Base-by-base conservation (phyloP, 2,329 filamentous ascomycete genomes). In the Elsinoe necatrix region DNA sequence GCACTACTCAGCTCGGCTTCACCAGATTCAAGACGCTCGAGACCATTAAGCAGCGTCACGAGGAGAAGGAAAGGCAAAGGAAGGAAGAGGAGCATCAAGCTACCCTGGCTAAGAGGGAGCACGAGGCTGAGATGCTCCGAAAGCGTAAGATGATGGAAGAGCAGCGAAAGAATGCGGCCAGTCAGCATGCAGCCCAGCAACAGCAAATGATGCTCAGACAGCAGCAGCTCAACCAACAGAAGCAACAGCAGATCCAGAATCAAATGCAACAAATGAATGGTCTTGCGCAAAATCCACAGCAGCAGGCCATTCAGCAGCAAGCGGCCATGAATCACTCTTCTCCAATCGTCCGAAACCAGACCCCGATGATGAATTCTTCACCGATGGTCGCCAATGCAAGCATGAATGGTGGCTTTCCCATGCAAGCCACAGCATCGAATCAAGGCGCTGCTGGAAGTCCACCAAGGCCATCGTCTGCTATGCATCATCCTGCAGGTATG, bases 1-100 rank as follows among this genome's bases (percentile, higher is more conserved):
- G 82, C 18, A 79, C 80, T 4, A 79, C 83, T n/a, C 80, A 85
- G 2, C 95, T 95, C 64, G 89, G 86, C 25, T 96, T 97, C 68
- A 90, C 93, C 63, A 83, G 87, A 35, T 97, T 96, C 72, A 96
- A 96, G 74, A 83, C 89, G 1, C 81, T 98, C 42, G 89, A 89
- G 58, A 87, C 88, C 58, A 95, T 96, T 64, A 88, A 85, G 67
- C 76, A 81, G 56, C 82, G 88, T 42, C 85, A 89, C 59, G 83
- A 84, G 23, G 88, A 95, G 68, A 86, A 84, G 66, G 84, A 84
- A 62, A 66, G 69, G 37, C 64, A 66, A 27, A 72, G 75, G 64
- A 74, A 72, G 61, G 72, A 74, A 55, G 71, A 73, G 58, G 80
- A 85, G 58, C 77, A 77, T 16, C 81, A 84, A 60, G 78, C 80